These are phyloP conservation scores for Zychaea mexicana DNA, from an alignment of 371 early-diverging fungal genomes.

Conservation along the genomic window DNA sequence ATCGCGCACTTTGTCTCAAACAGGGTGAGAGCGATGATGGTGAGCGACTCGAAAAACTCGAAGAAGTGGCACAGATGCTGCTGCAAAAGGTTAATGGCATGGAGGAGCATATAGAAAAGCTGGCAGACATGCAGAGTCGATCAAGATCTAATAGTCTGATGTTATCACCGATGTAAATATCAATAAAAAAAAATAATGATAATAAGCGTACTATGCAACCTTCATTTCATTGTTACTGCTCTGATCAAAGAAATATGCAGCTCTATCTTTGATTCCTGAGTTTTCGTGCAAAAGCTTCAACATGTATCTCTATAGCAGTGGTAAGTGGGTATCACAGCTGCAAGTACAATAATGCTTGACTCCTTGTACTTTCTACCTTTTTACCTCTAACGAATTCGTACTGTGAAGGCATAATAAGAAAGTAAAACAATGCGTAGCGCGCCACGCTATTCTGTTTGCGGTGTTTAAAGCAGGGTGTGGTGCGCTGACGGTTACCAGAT, in stretches of 20 bases:
- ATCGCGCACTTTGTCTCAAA: slow-evolving; percentile 48
- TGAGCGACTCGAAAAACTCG: slow-evolving; percentile 39
- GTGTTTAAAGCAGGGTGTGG: neutral
- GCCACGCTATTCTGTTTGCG: neutral
- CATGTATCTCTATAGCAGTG: too few relatives aligned
- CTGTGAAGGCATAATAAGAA: too few relatives aligned
- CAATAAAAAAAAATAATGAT: too few relatives aligned
- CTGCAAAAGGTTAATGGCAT: slow-evolving; percentile 25
- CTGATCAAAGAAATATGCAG: too few relatives aligned
- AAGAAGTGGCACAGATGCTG: slow-evolving; percentile 33
- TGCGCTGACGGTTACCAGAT: neutral
- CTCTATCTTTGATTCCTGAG: too few relatives aligned
- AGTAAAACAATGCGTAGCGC: neutral
- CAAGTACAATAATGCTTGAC: too few relatives aligned
- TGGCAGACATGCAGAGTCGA: slow-evolving; percentile 24
- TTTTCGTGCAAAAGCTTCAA: too few relatives aligned
- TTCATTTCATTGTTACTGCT: too few relatives aligned
- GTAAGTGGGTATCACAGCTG: too few relatives aligned
- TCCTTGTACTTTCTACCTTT: too few relatives aligned
- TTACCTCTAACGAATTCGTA: too few relatives aligned
- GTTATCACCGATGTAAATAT: slow-evolving; percentile 37
- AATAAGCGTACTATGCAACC: too few relatives aligned
- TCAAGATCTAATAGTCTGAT: slow-evolving; percentile 39
- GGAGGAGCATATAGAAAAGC: slow-evolving; percentile 32
- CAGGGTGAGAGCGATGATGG: slow-evolving; percentile 33